Conservation (phyloP, 2,329 filamentous ascomycete species). For the Exutisphaerella laricina region DNA sequence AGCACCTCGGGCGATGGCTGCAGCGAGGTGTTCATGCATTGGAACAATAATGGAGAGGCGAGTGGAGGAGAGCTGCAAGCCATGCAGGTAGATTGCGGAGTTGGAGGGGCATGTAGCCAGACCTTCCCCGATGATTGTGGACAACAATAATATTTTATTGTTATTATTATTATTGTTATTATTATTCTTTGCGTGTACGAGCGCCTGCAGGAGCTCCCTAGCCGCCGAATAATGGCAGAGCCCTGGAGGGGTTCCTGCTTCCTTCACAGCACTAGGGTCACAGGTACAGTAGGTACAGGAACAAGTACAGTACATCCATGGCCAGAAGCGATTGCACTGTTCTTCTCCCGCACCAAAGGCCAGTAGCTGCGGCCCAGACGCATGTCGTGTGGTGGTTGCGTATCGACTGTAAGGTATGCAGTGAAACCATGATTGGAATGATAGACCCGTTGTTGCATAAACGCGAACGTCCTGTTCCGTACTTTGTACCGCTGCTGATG, state of each 20-base stretch:
- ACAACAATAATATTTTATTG: no score
- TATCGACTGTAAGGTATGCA: background rate
- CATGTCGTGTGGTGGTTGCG: no score
- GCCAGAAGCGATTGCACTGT: conserved; percentile 1
- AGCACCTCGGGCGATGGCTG: conserved; percentile 2
- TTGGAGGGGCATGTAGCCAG: background rate
- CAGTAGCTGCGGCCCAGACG: no score
- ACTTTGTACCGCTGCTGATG: background rate
- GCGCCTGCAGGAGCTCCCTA: conserved; percentile 10
- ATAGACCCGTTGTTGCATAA: background rate
- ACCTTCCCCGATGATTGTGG: no score
- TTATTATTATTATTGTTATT: no score
- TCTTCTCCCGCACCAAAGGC: no score
- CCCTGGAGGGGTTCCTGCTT: conserved; percentile 7
- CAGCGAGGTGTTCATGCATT: no score
- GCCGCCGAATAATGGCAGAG: conserved; percentile 5
- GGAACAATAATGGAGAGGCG: no score
- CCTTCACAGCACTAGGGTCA: conserved; percentile 2
- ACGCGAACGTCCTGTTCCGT: conserved; percentile 3
- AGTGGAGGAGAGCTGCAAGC: background rate
- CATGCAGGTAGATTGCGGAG: conserved; percentile 1
- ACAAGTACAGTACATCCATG: background rate
- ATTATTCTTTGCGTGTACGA: no score
- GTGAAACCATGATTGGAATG: conserved; percentile 3
- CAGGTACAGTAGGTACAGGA: background rate